These are phyloP conservation scores for Periconia sp. DNA, from an alignment of 2,329 filamentous ascomycete genomes.

Conservation along the genomic window DNA sequence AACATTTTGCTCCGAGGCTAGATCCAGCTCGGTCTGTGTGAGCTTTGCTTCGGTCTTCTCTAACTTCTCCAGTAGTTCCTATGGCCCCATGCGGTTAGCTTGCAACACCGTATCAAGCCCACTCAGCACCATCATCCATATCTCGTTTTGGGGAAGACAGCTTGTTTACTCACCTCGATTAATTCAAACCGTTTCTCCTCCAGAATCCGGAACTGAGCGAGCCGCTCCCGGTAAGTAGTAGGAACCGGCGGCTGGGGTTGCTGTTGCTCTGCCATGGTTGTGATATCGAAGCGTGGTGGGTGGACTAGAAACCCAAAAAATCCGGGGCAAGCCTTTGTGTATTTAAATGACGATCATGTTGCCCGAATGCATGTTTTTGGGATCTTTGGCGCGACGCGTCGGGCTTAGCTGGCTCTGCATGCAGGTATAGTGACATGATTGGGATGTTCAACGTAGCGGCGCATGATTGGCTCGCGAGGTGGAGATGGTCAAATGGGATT, in stretches of 20 bases:
- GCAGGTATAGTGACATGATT: constrained; percentile 34
- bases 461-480: constrained; percentile 32
- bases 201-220: constrained; percentile 40
- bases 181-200: constrained; percentile 41
- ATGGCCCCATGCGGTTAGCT: background rate
- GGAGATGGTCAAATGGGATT: constrained; percentile 29
- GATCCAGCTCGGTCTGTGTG: constrained; percentile 39
- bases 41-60: constrained; percentile 41
- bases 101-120: background rate
- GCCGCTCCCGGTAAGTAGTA: constrained; percentile 33
- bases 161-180: constrained; percentile 32
- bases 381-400: constrained; percentile 14
- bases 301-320: constrained; percentile 5
- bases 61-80: constrained; percentile 42
- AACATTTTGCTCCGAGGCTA: constrained; percentile 42
- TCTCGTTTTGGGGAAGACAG: background rate
- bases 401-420: constrained; percentile 35
- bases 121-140: background rate
- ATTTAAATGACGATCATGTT: constrained; percentile 25
- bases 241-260: constrained; percentile 14
- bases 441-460: constrained; percentile 38
- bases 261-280: constrained; percentile 23
- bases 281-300: background rate
- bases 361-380: constrained; percentile 25
- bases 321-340: constrained; percentile 23